Conservation (phyloP, 306 rosid species). For the Herpetospermum pedunculosum region DNA sequence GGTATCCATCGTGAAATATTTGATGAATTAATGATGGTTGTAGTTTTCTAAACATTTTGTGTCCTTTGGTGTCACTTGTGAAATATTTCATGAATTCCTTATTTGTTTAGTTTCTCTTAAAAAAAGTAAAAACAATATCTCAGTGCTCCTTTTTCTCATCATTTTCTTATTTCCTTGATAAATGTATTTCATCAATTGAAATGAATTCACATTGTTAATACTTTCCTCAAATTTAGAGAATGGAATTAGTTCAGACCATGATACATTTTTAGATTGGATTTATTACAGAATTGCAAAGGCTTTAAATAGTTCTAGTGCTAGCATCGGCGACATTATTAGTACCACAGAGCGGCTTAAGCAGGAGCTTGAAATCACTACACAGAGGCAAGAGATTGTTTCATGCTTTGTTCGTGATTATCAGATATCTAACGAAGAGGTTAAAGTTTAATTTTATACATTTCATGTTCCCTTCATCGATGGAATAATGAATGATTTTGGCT, state of each 20-base stretch:
- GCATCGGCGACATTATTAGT: constrained; percentile 77
- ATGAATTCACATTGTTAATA: neutral
- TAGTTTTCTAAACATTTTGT: neutral
- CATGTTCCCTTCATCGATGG: constrained; percentile 4
- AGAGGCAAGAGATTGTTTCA: constrained; percentile 76
- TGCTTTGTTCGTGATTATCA: constrained; percentile 93
- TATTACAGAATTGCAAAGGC: constrained; percentile 59
- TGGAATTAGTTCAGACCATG: constrained; percentile 6
- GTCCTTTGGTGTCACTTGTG: neutral
- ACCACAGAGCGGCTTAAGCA: constrained; percentile 91
- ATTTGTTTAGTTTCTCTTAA: neutral
- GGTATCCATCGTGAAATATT: neutral
- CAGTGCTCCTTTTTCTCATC: neutral
- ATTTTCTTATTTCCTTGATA: neutral
- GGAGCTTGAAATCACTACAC: constrained; percentile 59
- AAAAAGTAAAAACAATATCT: neutral
- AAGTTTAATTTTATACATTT: constrained; percentile 8
- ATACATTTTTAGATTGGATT: neutral
- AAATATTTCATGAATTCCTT: neutral
- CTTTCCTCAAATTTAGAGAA: neutral
- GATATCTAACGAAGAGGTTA: constrained; percentile 77
- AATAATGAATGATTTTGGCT: constrained; percentile 5
- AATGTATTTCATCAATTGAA: neutral
- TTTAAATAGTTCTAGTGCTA: constrained; percentile 57
- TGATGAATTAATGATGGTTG: neutral